These are phyloP conservation scores for Pseudocercospora fuligena DNA, from an alignment of 2,329 filamentous ascomycete genomes.

Conservation along the genomic window DNA sequence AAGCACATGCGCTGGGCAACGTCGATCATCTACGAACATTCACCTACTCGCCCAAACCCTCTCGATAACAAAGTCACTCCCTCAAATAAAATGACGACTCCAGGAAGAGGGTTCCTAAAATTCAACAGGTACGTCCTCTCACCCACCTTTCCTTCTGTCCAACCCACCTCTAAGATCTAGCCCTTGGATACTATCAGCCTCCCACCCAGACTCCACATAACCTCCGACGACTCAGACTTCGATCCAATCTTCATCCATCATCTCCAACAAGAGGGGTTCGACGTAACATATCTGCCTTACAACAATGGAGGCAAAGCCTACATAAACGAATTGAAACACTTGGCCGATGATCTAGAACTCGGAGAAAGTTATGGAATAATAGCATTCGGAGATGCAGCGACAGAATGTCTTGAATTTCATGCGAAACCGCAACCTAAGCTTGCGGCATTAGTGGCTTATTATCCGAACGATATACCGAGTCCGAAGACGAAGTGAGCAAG, in stretches of 20 bases:
- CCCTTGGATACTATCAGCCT: constrained; percentile 20
- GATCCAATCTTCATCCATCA: constrained; percentile 45
- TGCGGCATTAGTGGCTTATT: constrained; percentile 49
- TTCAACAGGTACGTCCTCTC: constrained; percentile 30
- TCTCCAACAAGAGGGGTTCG: constrained; percentile 51
- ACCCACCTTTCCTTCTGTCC: not conserved
- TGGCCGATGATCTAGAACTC: constrained; percentile 46
- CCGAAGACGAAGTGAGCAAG: constrained; percentile 38
- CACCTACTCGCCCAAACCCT: no score
- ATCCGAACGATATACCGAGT: constrained; percentile 45
- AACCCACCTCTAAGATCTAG: not conserved
- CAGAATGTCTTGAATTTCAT: constrained; percentile 45
- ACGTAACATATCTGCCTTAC: constrained; percentile 45
- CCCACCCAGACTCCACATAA: constrained; percentile 45
- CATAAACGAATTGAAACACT: constrained; percentile 39
- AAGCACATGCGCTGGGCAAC: not conserved
- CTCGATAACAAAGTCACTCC: no score
- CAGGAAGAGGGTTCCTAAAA: constrained; percentile 30
- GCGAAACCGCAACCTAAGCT: constrained; percentile 48
- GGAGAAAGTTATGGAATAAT: constrained; percentile 40
- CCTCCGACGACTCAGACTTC: constrained; percentile 45
- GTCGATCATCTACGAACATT: constrained; percentile 8
- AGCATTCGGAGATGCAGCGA: constrained; percentile 50
- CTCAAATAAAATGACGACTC: constrained; percentile 4
- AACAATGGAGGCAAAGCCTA: constrained; percentile 38